These are phyloP conservation scores for Alliaria petiolata DNA, from an alignment of 345 rosid genomes.

Conservation along the genomic window DNA sequence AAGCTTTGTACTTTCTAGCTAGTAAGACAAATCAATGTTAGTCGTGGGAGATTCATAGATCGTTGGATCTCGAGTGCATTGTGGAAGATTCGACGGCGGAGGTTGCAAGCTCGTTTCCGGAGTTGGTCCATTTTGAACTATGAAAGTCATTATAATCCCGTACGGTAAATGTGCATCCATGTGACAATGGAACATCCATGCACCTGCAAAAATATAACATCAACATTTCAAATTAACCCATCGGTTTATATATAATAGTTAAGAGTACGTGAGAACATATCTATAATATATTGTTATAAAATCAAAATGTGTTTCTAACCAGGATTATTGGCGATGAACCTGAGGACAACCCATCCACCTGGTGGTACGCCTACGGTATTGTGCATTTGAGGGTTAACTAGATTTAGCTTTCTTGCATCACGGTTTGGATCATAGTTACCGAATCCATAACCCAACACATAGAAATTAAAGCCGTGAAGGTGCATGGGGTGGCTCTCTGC, in stretches of 20 bases:
- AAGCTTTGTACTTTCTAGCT: too few species aligned
- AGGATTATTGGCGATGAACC: slow-evolving; percentile 80
- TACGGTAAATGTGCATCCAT: slow-evolving; percentile 21
- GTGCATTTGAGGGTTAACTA: slow-evolving; percentile 51
- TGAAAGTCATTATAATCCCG: slow-evolving; percentile 11
- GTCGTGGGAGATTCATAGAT: neutral
- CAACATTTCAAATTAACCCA: neutral
- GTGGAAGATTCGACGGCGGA: slow-evolving; percentile 8
- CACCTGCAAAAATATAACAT: neutral
- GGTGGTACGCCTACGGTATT: slow-evolving; percentile 75
- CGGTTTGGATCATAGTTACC: slow-evolving; percentile 54
- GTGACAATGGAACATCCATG: slow-evolving; percentile 28
- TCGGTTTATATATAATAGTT: neutral
- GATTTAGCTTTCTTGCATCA: slow-evolving; percentile 47
- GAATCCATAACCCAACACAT: slow-evolving; percentile 76
- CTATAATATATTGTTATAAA: neutral
- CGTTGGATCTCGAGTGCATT: neutral
- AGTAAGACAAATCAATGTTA: slow-evolving; percentile 14
- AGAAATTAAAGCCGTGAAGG: slow-evolving; percentile 71
- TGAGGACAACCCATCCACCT: slow-evolving; percentile 70
- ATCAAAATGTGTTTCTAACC: slow-evolving; percentile 33
- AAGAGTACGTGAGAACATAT: neutral
- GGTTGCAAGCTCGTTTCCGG: slow-evolving; percentile 7
- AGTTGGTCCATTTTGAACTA: slow-evolving; percentile 18
- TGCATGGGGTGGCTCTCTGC: slow-evolving; percentile 89